Conservation (phyloP, 306 rosid species). For the Elaeagnus macrophylla region DNA sequence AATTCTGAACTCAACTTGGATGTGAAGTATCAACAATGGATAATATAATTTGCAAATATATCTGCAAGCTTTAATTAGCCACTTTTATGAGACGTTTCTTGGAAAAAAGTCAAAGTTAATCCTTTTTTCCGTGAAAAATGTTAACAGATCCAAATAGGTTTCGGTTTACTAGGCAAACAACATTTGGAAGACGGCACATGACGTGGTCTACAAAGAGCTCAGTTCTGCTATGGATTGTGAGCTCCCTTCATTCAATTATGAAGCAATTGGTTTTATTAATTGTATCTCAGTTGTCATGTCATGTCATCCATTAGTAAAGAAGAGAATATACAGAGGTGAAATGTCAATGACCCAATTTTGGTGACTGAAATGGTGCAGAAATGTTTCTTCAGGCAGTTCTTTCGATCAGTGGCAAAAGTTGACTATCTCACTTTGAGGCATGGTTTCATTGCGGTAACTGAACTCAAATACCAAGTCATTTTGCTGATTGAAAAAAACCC, state of each 20-base stretch:
- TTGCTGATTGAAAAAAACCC: too few relatives aligned
- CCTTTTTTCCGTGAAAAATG: too few relatives aligned
- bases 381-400: conserved; percentile 39
- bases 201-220: conserved; percentile 17
- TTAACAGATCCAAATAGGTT: conserved; percentile 35
- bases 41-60: too few relatives aligned
- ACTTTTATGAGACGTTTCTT: background rate
- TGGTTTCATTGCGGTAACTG: conserved; percentile 31
- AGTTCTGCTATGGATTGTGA: conserved; percentile 26
- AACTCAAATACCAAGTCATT: background rate
- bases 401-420: conserved; percentile 31
- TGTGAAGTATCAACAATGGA: too few relatives aligned
- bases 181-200: conserved; percentile 35
- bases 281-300: background rate
- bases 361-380: conserved; percentile 26
- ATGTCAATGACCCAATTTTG: background rate
- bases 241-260: background rate
- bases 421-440: conserved; percentile 37
- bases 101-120: background rate
- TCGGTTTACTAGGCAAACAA: conserved; percentile 32
- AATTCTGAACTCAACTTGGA: too few relatives aligned
- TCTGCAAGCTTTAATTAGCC: background rate
- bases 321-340: background rate
- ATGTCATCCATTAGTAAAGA: background rate
- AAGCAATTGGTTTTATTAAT: background rate